Evolutionary conservation across 345 rosid species (phyloP).

Genomic region (Citrus sinensis): DVS_A1.0 CM039167.1:22141501-22142000

Average conservation of each 20-base stretch:
- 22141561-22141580: conserved; percentile 40
- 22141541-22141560: conserved; percentile 34
- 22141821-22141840: conserved; percentile 31
- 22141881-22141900: background rate
- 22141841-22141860: background rate
- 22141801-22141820: conserved; percentile 58
- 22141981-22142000: conserved; percentile 32
- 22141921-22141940: background rate
- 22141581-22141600: conserved; percentile 29
- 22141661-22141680: background rate
- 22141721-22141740: conserved; percentile 30
- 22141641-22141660: background rate
- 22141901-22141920: background rate
- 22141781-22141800: conserved; percentile 58
- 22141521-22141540: conserved; percentile 41
- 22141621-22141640: conserved; percentile 37
- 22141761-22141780: conserved; percentile 43
- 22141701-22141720: background rate
- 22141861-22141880: background rate
- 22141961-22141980: conserved; percentile 26
- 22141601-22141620: conserved; percentile 46
- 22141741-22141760: conserved; percentile 45
- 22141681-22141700: background rate
- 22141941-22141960: background rate
- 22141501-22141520: conserved; percentile 39